Conservation (phyloP, 2,329 filamentous ascomycete species). For the Teratosphaeria nubilosa region DNA sequence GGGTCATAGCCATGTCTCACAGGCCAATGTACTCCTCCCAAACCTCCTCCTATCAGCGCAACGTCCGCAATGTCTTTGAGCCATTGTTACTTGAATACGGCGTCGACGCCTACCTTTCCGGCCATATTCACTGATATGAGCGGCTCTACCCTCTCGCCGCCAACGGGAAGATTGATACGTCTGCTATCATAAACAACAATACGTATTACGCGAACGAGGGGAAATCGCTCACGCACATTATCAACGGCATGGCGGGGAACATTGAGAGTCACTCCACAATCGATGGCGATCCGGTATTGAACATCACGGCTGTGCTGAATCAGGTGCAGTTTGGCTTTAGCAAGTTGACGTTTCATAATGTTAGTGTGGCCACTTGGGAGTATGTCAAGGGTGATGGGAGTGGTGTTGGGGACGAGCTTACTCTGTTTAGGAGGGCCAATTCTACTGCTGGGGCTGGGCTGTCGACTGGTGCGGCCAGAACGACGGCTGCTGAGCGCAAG, state of each 20-base stretch:
- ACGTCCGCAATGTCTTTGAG: conserved; percentile 39
- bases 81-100: conserved; percentile 33
- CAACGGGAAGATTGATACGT: conserved; percentile 34
- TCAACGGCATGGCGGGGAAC: conserved; percentile 45
- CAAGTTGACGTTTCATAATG: conserved; percentile 35
- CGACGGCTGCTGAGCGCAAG: no score
- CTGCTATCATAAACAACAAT: conserved; percentile 37
- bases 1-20: conserved; percentile 42
- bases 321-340: conserved; percentile 39
- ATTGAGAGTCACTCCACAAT: conserved; percentile 41
- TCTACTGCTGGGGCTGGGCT: no score
- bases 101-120: conserved; percentile 37
- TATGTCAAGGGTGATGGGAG: conserved; percentile 33
- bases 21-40: conserved; percentile 41
- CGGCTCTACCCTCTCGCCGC: conserved; percentile 31
- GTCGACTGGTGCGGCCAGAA: no score
- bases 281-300: conserved; percentile 22
- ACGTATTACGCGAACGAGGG: conserved; percentile 41
- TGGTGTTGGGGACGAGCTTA: conserved; percentile 14
- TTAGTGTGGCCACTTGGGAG: conserved; percentile 33
- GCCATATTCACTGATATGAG: conserved; percentile 41
- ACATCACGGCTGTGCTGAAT: conserved; percentile 38
- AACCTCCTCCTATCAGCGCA: conserved; percentile 33
- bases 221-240: conserved; percentile 39
- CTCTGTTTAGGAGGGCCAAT: conserved; percentile 10